phyloP scores from a whole-genome alignment of 1,139 yeast species.

The Candida freyschussii region DNA sequence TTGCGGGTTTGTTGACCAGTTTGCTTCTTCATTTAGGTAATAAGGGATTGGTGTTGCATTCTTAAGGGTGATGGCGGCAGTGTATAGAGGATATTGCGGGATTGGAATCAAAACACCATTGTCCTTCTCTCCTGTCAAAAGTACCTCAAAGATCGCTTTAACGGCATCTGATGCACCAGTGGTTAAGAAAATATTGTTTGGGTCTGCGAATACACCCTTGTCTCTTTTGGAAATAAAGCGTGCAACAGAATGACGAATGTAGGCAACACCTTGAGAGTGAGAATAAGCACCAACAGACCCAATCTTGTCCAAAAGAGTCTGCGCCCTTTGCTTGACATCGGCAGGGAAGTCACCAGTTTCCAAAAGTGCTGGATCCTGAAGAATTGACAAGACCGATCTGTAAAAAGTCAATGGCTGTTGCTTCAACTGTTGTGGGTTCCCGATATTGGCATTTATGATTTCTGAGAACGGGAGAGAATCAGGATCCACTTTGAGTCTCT shows the following conservation, averaged over 20 bases:
- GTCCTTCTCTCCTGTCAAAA: conserved; percentile 53
- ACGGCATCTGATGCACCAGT: conserved; percentile 96
- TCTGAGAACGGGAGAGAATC: conserved; percentile 67
- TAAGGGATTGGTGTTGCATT: conserved; percentile 85
- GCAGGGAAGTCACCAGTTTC: conserved; percentile 36
- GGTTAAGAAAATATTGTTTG: conserved; percentile 75
- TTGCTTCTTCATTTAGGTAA: conserved; percentile 68
- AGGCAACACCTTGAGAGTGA: conserved; percentile 79
- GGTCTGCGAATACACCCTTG: conserved; percentile 53
- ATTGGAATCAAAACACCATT: conserved; percentile 92
- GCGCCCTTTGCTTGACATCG: conserved; percentile 75
- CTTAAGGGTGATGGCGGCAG: conserved; percentile 83
- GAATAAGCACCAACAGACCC: conserved; percentile 95
- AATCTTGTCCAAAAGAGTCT: conserved; percentile 49
- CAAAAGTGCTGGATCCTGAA: conserved; percentile 78
- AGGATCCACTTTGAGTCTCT: conserved; percentile 46
- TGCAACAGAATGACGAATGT: conserved; percentile 74
- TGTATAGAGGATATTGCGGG: conserved; percentile 95
- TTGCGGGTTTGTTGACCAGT: conserved; percentile 78
- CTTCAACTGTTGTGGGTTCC: conserved; percentile 94
- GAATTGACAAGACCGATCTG: conserved; percentile 78
- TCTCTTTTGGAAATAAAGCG: conserved; percentile 72
- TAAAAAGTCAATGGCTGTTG: conserved; percentile 95
- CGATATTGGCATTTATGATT: conserved; percentile 88
- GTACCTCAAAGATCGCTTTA: conserved; percentile 61